A percentile compares a stretch with the other conserved stretches of the same genome.
These are phyloP conservation scores for Eimeria tenella DNA, from an alignment of 169 alveolate species.

Conservation along the genomic window DNA sequence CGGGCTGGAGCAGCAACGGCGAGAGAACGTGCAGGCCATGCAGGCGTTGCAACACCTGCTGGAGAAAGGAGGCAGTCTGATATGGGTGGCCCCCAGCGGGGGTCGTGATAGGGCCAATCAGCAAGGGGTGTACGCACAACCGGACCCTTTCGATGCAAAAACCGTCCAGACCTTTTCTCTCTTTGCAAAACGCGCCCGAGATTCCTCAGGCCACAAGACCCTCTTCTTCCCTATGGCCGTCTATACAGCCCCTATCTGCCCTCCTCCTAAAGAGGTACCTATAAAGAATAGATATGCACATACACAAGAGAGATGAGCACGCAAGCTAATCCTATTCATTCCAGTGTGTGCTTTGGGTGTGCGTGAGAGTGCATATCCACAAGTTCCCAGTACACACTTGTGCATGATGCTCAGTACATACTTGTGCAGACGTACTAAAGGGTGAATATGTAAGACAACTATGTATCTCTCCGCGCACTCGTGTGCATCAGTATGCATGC, in stretches of 20 bases:
- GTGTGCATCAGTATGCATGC: too few species aligned
- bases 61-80: conserved; percentile 42
- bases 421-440: too few species aligned
- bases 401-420: too few species aligned
- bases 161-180: conserved; percentile 57
- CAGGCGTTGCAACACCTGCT: conserved; percentile 75
- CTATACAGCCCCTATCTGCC: conserved; percentile 75
- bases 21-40: conserved; percentile 44
- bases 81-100: conserved; percentile 83
- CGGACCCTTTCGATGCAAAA: conserved; percentile 75
- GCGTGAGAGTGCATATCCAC: too few species aligned
- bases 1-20: conserved; percentile 18
- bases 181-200: conserved; percentile 40
- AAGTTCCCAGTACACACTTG: too few species aligned
- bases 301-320: neutral
- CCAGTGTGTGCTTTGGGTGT: too few species aligned
- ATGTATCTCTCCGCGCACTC: too few species aligned
- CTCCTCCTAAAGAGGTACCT: conserved; percentile 75
- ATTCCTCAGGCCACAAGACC: neutral
- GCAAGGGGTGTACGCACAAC: conserved; percentile 50
- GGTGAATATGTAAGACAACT: too few species aligned
- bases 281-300: neutral
- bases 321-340: neutral
- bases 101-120: conserved; percentile 77
- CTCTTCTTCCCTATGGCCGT: conserved; percentile 78